These are phyloP conservation scores for Salvia hispanica DNA, from an alignment of 257 asterid genomes.

Conservation along the genomic window DNA sequence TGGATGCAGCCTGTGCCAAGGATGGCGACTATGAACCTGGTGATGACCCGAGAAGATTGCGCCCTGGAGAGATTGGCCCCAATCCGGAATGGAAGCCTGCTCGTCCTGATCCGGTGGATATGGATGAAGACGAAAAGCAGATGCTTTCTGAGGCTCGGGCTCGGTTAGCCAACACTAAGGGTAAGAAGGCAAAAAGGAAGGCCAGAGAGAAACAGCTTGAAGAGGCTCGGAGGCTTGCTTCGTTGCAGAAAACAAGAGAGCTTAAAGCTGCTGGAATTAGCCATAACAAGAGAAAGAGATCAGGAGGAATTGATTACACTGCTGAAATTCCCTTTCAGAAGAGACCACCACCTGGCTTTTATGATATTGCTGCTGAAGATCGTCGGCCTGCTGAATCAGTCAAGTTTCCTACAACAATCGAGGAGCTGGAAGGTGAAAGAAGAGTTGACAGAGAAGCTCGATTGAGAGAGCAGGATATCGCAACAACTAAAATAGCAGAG, in stretches of 20 bases:
- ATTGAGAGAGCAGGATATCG: constrained; percentile 89
- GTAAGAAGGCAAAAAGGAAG: constrained; percentile 95
- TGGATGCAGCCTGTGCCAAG: constrained; percentile 97
- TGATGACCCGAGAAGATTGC: constrained; percentile 94
- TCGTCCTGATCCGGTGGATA: constrained; percentile 98
- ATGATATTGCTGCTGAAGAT: constrained; percentile 81
- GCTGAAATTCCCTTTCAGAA: constrained; percentile 96
- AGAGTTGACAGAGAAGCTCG: constrained; percentile 92
- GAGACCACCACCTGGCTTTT: constrained; percentile 97
- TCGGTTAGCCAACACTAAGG: constrained; percentile 91
- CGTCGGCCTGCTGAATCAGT: constrained; percentile 65
- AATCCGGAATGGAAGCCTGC: constrained; percentile 98
- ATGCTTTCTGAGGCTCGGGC: constrained; percentile 99
- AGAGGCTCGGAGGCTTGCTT: constrained; percentile 99
- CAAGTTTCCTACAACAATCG: constrained; percentile 91
- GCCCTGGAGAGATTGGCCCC: no score
- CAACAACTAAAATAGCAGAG: constrained; percentile 82
- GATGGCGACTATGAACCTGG: constrained; percentile 96
- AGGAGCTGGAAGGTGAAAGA: constrained; percentile 98
- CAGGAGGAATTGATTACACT: constrained; percentile 84
- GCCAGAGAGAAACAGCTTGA: constrained; percentile 98
- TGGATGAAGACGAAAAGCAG: constrained; percentile 99
- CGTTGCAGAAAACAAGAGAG: constrained; percentile 96
- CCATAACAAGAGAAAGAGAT: constrained; percentile 82
- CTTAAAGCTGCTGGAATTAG: constrained; percentile 96